Evolutionary conservation across 495 filamentous ascomycete genomes (phyloP).

Genomic region (Neurospora sp.): DNA sequence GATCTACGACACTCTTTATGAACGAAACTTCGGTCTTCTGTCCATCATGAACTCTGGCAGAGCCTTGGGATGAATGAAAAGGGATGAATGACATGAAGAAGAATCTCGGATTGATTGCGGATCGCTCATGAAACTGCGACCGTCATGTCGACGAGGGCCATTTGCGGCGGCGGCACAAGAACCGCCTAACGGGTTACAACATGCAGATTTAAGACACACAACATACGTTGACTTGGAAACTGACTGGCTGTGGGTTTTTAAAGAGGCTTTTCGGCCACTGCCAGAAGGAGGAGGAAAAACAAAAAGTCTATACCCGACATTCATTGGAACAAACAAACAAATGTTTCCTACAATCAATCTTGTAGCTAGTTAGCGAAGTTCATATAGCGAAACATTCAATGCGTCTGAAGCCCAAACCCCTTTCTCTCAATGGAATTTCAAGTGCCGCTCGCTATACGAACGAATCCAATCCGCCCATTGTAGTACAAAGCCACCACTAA

Average conservation of each 20-base stretch:
- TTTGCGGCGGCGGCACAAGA: neutral
- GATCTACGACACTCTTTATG: neutral
- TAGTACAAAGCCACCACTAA: neutral
- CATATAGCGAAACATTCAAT: neutral
- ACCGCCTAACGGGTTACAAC: neutral
- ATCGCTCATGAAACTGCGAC: constrained; percentile 3
- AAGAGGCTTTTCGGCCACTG: neutral
- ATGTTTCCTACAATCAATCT: neutral
- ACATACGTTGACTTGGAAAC: neutral
- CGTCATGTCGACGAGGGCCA: neutral
- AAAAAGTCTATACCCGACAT: neutral
- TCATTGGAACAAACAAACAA: neutral
- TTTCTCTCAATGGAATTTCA: neutral
- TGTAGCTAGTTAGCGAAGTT: neutral
- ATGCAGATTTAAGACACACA: neutral
- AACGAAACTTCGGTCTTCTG: neutral
- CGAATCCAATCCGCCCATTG: neutral
- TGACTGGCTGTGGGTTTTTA: neutral
- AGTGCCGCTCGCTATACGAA: neutral
- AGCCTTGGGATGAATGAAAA: neutral
- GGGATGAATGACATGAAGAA: neutral
- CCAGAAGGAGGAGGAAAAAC: neutral
- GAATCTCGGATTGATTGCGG: neutral
- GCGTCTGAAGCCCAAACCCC: neutral
- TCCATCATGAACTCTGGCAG: neutral